Evolutionary conservation across 164 flowering plant genomes (phyloP).

Genomic region (Santalum album): DNA sequence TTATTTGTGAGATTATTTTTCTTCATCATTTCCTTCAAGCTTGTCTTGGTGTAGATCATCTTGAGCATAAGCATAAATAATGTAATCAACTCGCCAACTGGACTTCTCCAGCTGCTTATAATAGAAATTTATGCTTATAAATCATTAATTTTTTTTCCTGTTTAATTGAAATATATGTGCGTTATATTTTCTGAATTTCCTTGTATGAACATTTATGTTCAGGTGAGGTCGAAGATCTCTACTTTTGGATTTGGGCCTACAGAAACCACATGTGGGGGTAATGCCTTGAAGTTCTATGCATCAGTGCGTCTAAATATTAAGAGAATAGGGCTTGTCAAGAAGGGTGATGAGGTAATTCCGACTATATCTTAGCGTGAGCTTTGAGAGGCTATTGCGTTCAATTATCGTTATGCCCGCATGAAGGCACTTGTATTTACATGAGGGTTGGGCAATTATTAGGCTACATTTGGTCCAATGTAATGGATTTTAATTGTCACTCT

Average conservation of each 20-base stretch:
- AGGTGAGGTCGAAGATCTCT: constrained; percentile 79
- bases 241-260: constrained; percentile 79
- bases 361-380: not conserved
- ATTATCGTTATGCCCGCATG: no score
- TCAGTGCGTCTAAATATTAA: constrained; percentile 78
- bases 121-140: not conserved
- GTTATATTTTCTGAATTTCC: not conserved
- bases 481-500: no score
- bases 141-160: not conserved
- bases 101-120: no score
- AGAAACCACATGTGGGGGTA: constrained; percentile 96
- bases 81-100: no score
- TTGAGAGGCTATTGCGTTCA: no score
- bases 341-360: constrained; percentile 75
- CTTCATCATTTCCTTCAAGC: no score
- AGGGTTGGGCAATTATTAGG: no score
- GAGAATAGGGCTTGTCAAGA: constrained; percentile 70
- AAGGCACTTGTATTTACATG: no score
- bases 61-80: no score
- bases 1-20: no score
- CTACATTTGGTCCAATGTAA: no score
- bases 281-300: constrained; percentile 97
- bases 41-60: no score
- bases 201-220: constrained; percentile 11
- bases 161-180: not conserved